phyloP scores from a whole-genome alignment of 768 basidiomycete genomes.

The Hypholoma sublateritium region DNA sequence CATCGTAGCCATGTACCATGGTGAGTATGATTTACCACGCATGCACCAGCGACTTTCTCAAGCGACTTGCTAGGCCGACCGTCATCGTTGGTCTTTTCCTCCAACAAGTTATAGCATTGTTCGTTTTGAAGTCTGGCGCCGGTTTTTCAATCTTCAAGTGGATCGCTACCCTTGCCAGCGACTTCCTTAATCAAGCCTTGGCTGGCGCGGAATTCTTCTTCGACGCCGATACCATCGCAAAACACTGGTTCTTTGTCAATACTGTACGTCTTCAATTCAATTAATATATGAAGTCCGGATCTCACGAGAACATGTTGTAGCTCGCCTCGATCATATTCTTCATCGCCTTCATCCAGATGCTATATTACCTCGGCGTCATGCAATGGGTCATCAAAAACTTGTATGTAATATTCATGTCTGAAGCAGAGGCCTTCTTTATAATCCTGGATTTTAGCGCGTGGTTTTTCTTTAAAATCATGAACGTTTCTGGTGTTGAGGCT shows the following conservation, averaged over 20 bases:
- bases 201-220: constrained; percentile 85
- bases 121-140: constrained; percentile 83
- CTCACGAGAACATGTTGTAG: constrained; percentile 30
- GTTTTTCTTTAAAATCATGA: constrained; percentile 92
- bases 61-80: constrained; percentile 59
- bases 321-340: constrained; percentile 89
- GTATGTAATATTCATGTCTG: constrained; percentile 35
- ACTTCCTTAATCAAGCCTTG: constrained; percentile 70
- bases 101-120: constrained; percentile 85
- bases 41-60: background rate
- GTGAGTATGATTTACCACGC: constrained; percentile 35
- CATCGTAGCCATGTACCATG: constrained; percentile 69
- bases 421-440: background rate
- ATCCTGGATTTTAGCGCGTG: constrained; percentile 57
- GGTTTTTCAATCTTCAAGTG: constrained; percentile 85
- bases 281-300: background rate
- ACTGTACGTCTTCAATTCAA: constrained; percentile 42
- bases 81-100: constrained; percentile 83
- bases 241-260: constrained; percentile 87
- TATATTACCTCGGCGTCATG: constrained; percentile 90
- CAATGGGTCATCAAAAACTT: constrained; percentile 91
- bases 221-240: constrained; percentile 56
- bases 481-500: constrained; percentile 92
- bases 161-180: constrained; percentile 77
- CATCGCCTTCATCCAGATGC: constrained; percentile 89